A percentile compares a stretch with the other conserved stretches of the same genome.
These are phyloP conservation scores for Chlamydomonas applanata DNA, from an alignment of 139 green algal genomes.

Conservation along the genomic window DNA sequence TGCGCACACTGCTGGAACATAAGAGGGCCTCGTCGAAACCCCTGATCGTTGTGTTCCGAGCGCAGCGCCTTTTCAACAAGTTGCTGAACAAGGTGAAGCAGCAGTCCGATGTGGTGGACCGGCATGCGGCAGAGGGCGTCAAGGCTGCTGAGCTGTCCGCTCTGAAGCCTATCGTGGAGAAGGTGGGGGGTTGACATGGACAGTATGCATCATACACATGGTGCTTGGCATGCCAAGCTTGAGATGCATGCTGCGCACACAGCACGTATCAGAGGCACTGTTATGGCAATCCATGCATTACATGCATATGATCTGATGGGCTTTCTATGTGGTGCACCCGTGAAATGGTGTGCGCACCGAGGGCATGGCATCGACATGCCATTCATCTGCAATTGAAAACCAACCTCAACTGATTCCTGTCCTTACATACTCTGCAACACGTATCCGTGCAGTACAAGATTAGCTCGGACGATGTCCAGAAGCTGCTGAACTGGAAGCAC, in stretches of 20 bases:
- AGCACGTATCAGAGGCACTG: too few species aligned
- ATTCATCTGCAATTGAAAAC: too few species aligned
- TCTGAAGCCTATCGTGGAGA: slow-evolving; percentile 34
- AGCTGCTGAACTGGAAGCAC: slow-evolving; percentile 41
- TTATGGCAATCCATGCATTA: too few species aligned
- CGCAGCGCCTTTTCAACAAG: slow-evolving; percentile 19
- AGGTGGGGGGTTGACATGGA: slow-evolving; percentile 2
- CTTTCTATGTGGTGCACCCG: neutral
- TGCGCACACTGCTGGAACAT: neutral
- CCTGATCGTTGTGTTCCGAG: neutral
- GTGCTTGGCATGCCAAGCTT: too few species aligned
- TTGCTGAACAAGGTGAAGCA: slow-evolving; percentile 24
- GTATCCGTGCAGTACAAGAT: slow-evolving; percentile 10
- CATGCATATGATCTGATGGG: neutral
- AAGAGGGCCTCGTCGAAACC: neutral
- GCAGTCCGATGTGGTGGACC: slow-evolving; percentile 36
- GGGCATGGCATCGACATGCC: too few species aligned
- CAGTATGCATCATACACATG: too few species aligned
- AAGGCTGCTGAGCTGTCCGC: slow-evolving; percentile 35
- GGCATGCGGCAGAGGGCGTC: slow-evolving; percentile 35
- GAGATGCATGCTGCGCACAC: too few species aligned
- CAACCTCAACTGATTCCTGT: neutral
- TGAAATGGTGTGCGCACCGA: neutral
- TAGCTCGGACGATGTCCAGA: slow-evolving; percentile 11
- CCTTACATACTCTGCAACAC: neutral